phyloP scores from a whole-genome alignment of 768 basidiomycete genomes.

The Pulveroboletus sp. region DNA sequence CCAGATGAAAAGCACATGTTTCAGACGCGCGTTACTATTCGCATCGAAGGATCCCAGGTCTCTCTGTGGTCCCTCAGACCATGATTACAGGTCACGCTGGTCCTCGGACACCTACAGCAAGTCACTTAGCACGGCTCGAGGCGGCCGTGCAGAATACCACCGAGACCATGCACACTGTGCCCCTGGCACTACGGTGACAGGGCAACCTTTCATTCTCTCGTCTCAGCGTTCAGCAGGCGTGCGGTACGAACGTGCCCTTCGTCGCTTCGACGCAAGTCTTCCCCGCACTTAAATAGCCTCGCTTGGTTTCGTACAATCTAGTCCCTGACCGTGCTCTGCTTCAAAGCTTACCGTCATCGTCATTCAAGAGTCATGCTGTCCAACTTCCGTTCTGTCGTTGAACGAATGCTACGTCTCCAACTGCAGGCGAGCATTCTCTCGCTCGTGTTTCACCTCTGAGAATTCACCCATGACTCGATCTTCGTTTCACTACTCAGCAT shows the following conservation, averaged over 20 bases:
- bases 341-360: not conserved
- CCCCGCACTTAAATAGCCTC: not conserved
- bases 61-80: not conserved
- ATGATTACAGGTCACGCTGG: not conserved
- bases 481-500: not conserved
- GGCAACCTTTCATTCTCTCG: not conserved
- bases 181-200: not conserved
- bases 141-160: not conserved
- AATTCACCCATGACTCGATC: not conserved
- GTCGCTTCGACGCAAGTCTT: not conserved
- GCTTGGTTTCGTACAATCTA: not conserved
- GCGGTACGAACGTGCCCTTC: not conserved
- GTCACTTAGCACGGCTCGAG: not conserved
- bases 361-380: not conserved
- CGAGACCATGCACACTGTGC: not conserved
- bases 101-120: not conserved
- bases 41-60: not conserved
- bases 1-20: constrained; percentile 4
- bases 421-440: constrained; percentile 5
- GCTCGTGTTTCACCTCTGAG: not conserved
- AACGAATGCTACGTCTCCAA: constrained; percentile 4
- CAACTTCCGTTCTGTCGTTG: constrained; percentile 9
- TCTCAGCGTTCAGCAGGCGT: not conserved
- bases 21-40: constrained; percentile 2
- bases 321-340: not conserved